Conservation (phyloP, 202 grass and related monocot genomes). For the Panicum hallii region DNA sequence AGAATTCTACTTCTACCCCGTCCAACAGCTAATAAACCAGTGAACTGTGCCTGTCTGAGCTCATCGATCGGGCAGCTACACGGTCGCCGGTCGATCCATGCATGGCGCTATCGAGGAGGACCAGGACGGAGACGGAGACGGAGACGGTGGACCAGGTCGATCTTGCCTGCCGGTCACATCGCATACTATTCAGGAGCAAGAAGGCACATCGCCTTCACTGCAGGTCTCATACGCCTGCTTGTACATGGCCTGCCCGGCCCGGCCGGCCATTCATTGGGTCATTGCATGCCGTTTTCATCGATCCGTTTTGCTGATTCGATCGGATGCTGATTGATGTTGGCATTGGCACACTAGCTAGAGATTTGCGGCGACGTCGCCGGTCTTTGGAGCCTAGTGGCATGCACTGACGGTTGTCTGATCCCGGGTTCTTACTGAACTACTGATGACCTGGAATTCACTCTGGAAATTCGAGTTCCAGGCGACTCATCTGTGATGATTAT, state of each 20-base stretch:
- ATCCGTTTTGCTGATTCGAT: neutral
- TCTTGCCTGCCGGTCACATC: neutral
- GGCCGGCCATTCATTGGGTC: neutral
- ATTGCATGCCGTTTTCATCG: neutral
- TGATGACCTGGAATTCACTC: neutral
- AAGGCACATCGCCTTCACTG: neutral
- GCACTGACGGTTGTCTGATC: neutral
- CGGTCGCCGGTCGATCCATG: neutral
- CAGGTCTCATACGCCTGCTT: neutral
- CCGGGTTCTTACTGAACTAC: neutral
- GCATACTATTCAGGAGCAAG: neutral
- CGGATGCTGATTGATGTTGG: conserved; percentile 27
- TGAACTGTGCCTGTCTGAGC: neutral
- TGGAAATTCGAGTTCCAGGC: neutral
- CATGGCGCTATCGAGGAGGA: conserved; percentile 5
- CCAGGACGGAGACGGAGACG: neutral
- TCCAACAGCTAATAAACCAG: neutral
- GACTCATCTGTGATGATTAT: neutral
- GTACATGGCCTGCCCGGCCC: neutral
- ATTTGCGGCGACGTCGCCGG: neutral
- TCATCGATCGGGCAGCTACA: conserved; percentile 11
- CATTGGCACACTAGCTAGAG: neutral
- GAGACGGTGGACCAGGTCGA: conserved; percentile 21
- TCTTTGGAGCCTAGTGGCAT: neutral
- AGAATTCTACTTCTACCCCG: neutral